A percentile compares a stretch with the other conserved stretches of the same genome.
These are phyloP conservation scores for Xylariaceae sp. DNA, from an alignment of 2,329 filamentous ascomycete species.

Conservation along the genomic window DNA sequence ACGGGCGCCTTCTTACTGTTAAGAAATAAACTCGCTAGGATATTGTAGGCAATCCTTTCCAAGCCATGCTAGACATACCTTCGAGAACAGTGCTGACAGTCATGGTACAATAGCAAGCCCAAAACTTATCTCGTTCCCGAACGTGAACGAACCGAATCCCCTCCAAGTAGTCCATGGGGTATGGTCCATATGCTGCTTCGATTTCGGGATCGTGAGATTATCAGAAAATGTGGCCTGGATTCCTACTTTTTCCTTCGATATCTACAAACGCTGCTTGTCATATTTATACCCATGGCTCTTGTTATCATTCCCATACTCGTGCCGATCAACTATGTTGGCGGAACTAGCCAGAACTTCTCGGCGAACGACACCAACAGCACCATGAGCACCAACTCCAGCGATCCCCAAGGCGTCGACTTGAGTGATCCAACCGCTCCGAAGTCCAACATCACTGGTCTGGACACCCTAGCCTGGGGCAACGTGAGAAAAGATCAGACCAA, in stretches of 20 bases:
- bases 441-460: conserved; percentile 64
- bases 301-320: conserved; percentile 84
- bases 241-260: conserved; percentile 88
- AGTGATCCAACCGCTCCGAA: conserved; percentile 15
- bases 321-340: conserved; percentile 78
- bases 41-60: conserved; percentile 65
- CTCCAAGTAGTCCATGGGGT: conserved; percentile 59
- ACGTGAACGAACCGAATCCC: conserved; percentile 77
- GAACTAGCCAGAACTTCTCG: conserved; percentile 60
- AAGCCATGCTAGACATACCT: conserved; percentile 11
- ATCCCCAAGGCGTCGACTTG: conserved; percentile 21
- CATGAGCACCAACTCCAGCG: conserved; percentile 16
- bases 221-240: conserved; percentile 93
- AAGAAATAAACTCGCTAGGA: conserved; percentile 76
- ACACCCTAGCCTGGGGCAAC: conserved; percentile 87
- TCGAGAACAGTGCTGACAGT: conserved; percentile 19
- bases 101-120: conserved; percentile 61
- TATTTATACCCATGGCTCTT: conserved; percentile 81
- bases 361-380: conserved; percentile 27
- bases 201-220: conserved; percentile 77
- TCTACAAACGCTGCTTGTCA: conserved; percentile 80
- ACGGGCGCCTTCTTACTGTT: conserved; percentile 74
- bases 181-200: conserved; percentile 64
- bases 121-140: conserved; percentile 86
- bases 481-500: conserved; percentile 65